phyloP scores from a whole-genome alignment of 768 basidiomycete genomes.

The Collybiopsis confluens region DNA sequence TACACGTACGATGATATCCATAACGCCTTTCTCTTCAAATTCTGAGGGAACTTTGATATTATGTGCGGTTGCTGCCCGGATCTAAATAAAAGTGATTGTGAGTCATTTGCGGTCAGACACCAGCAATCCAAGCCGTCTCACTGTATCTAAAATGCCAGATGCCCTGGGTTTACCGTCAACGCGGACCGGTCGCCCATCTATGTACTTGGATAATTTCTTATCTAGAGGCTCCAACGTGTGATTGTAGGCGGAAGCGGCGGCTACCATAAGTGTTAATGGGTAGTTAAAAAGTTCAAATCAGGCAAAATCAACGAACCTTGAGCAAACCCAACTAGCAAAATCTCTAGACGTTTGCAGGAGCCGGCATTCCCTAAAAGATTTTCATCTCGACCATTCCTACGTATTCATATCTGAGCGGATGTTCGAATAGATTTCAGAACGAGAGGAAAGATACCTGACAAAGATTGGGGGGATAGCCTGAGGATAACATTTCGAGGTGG shows the following conservation, averaged over 20 bases:
- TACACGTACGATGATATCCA: slow-evolving; percentile 52
- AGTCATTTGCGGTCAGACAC: neutral
- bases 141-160: slow-evolving; percentile 73
- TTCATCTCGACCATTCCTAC: slow-evolving; percentile 66
- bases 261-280: slow-evolving; percentile 25
- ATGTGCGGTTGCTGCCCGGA: slow-evolving; percentile 68
- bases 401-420: neutral
- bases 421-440: neutral
- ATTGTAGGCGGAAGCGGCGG: slow-evolving; percentile 63
- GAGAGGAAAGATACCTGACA: slow-evolving; percentile 39
- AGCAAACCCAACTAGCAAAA: slow-evolving; percentile 60
- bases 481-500: slow-evolving; percentile 40
- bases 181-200: slow-evolving; percentile 64
- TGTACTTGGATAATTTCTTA: slow-evolving; percentile 60
- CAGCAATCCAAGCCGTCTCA: slow-evolving; percentile 24
- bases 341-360: slow-evolving; percentile 63
- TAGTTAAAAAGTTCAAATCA: neutral
- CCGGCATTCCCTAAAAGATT: slow-evolving; percentile 66
- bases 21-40: slow-evolving; percentile 58
- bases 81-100: slow-evolving; percentile 26
- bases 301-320: slow-evolving; percentile 38
- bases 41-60: slow-evolving; percentile 67
- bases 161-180: slow-evolving; percentile 74
- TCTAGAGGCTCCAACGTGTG: slow-evolving; percentile 59
- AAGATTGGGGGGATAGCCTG: slow-evolving; percentile 46